A percentile compares a stretch with the other conserved stretches of the same genome.
Evolutionary conservation across 768 basidiomycete species (phyloP).

Genomic region (Boletus sensibilis): DNA sequence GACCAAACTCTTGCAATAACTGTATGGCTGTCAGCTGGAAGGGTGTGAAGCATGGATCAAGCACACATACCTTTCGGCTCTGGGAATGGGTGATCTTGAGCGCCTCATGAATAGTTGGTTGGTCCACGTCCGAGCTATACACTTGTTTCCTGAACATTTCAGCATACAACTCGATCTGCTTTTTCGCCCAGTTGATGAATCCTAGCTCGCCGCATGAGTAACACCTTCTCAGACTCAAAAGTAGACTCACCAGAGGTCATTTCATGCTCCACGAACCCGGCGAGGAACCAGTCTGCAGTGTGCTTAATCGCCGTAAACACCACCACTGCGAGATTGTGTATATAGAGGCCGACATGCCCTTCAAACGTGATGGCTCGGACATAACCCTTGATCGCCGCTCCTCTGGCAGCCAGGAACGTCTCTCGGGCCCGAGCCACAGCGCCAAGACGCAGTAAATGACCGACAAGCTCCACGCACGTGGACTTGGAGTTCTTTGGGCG

Average conservation of each 20-base stretch:
- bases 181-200: constrained; percentile 92
- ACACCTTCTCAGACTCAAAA: background rate
- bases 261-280: constrained; percentile 93
- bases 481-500: constrained; percentile 77
- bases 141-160: constrained; percentile 90
- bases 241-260: constrained; percentile 78
- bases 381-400: constrained; percentile 68
- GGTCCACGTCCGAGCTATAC: constrained; percentile 76
- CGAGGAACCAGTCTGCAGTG: constrained; percentile 96
- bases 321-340: constrained; percentile 84
- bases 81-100: constrained; percentile 74
- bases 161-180: constrained; percentile 78
- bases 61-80: constrained; percentile 68
- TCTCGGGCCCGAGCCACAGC: constrained; percentile 76
- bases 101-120: constrained; percentile 72
- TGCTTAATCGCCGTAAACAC: constrained; percentile 95
- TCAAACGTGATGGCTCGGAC: constrained; percentile 89
- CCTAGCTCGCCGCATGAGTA: constrained; percentile 43
- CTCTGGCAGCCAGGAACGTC: constrained; percentile 79
- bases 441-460: constrained; percentile 70
- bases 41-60: background rate
- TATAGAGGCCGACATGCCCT: constrained; percentile 81
- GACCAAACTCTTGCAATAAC: constrained; percentile 89
- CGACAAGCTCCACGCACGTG: constrained; percentile 65
- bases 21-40: constrained; percentile 28